Evolutionary conservation across 1,284 basidiomycete genomes (phyloP), one percentile per base, ranked within the genome.

Genomic region (Phenoliferia sp.): DNA sequence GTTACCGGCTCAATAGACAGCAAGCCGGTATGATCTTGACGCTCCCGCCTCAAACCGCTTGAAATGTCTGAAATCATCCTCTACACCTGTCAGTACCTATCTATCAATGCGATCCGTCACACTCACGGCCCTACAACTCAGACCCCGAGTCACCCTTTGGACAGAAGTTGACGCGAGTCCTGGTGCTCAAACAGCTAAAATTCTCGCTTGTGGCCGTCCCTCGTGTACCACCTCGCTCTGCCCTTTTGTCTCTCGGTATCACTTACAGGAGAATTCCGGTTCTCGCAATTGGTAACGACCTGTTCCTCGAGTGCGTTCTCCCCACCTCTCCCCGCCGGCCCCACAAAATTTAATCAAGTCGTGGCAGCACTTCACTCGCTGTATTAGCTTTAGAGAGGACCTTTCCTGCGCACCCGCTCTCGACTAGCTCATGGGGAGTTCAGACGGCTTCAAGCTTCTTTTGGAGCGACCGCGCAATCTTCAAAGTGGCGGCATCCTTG

Each of bases 201-300:
- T 66, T 67, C 54, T 58, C 58, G 15, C 54, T 50, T 28, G 59
- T 64, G 39, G 16, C 36, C 33, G 68, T 69, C 39, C 52, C 62
- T 3, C 48, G 65, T 32, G 67, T 69, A 29, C 68, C 68, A 12
- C 68, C 68, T 33, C 65, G 68, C n/a, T 61, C 61, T 31, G 68
- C 44, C 12, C 66, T 69, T 2, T 54, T 48, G 28, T 26, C 22
- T 61, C 59, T 69, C 26, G 65, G 65, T 9, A 39, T 69, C 52
- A 63, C 39, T 29, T 69, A 69, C 59, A 58, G 68, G n/a, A 44
- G 58, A 15, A 67, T 69, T 31, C 68, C 68, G 19, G 68, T 69
- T 19, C 54, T 69, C 7, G 62, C 68, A 0, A 64, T 69, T n/a
- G 64, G 65, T 31, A 62, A 61, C 33, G 64, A 63, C 28, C 32